These are phyloP conservation scores for Corrigiola litoralis DNA, from an alignment of 179 eudicot genomes.

Conservation along the genomic window DNA sequence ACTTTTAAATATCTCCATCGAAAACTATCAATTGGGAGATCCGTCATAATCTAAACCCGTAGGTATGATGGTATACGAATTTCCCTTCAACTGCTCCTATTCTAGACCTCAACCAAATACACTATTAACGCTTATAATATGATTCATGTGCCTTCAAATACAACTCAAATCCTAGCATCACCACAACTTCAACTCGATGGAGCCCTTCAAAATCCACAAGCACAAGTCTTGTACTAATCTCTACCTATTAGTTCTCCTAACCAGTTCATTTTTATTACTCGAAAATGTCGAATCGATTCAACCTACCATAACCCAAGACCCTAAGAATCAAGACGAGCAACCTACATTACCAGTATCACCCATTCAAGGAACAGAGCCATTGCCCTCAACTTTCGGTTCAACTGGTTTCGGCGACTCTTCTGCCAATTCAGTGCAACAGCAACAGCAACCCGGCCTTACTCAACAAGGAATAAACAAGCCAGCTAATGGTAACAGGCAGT, in stretches of 20 bases:
- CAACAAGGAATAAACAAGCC: neutral
- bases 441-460: neutral
- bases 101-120: neutral
- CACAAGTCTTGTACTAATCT: neutral
- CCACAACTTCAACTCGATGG: neutral
- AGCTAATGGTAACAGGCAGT: neutral
- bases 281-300: neutral
- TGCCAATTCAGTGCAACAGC: slow-evolving; percentile 2
- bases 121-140: neutral
- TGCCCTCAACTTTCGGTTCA: slow-evolving; percentile 1
- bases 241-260: neutral
- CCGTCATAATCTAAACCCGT: too few relatives aligned
- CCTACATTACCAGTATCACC: too few relatives aligned
- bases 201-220: neutral
- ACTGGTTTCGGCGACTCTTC: slow-evolving; percentile 3
- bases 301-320: neutral
- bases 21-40: too few relatives aligned
- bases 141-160: neutral
- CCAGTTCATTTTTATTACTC: neutral
- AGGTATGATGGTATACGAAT: too few relatives aligned
- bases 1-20: too few relatives aligned
- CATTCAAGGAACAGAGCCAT: too few relatives aligned
- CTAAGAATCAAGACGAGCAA: neutral
- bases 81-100: neutral
- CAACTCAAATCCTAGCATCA: neutral